Percentiles rank a stretch among this genome's conserved stretches.
phyloP scores from a whole-genome alignment of 73 alveolate genomes.

The Durusdinium trenchii region DNA sequence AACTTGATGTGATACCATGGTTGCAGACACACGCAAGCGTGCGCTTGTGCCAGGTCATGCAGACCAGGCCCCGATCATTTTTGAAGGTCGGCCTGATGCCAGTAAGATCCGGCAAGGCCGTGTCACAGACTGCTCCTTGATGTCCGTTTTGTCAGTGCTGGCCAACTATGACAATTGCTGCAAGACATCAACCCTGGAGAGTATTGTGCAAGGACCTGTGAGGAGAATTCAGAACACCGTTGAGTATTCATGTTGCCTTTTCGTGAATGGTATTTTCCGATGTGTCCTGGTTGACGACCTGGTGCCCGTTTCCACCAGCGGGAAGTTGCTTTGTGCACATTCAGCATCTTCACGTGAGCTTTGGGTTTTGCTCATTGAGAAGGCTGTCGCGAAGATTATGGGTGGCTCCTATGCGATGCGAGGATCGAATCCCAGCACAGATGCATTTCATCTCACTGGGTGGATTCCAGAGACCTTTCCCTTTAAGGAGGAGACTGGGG shows the following conservation, averaged over 20 bases:
- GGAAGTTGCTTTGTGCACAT: constrained; percentile 72
- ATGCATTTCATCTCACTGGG: constrained; percentile 84
- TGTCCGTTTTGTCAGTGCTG: constrained; percentile 84
- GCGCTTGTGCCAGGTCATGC: neutral
- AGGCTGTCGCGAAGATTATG: constrained; percentile 87
- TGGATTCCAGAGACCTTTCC: constrained; percentile 90
- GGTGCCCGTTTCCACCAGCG: constrained; percentile 61
- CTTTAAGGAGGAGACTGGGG: constrained; percentile 12
- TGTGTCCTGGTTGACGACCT: constrained; percentile 66
- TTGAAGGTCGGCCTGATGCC: constrained; percentile 62
- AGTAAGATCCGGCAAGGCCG: constrained; percentile 85
- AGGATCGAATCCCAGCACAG: constrained; percentile 88
- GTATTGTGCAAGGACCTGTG: neutral
- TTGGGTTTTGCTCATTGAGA: constrained; percentile 92
- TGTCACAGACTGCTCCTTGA: constrained; percentile 78
- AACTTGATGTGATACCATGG: neutral
- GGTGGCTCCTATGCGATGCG: constrained; percentile 95
- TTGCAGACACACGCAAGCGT: neutral
- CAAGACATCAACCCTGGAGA: neutral
- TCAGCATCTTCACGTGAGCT: constrained; percentile 74
- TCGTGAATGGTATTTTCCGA: constrained; percentile 59
- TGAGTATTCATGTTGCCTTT: constrained; percentile 68
- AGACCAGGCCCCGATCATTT: neutral
- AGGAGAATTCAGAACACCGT: neutral
- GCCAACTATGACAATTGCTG: constrained; percentile 57